Base-by-base conservation (phyloP, 257 asterid genomes). In the Echites panduratus region DNA sequence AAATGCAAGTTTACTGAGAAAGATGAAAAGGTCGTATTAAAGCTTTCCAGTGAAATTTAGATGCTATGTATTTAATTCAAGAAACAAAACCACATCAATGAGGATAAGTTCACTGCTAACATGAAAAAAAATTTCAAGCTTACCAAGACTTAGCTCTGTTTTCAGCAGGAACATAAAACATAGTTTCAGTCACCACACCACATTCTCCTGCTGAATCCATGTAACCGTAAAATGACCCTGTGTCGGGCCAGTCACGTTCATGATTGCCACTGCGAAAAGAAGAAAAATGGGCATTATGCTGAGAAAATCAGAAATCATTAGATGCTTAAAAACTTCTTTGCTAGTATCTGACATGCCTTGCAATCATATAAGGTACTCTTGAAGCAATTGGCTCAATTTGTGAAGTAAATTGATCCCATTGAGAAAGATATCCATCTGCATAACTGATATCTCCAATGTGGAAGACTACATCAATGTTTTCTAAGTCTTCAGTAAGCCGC, bases 331-430 rank as follows among this genome's bases (percentile, higher is more conserved):
- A 1, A 45, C 49, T 45, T 45, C 58, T 52, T 52, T 52, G 9
- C 7, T 53, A 6, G 24, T 53, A 3, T 4, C 4, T 7, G 49
- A 53, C 57, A 50, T 19, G 24, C 97, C 98, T 93, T 49, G 96
- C 96, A 64, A 93, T 78, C 98, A 93, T 93, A 85, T 89, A 92
- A 1, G 97, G 97, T 32, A 87, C 89, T 71, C 85, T 83, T 59
- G 96, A 89, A 82, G 97, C 87, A 52, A 92, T 88, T 4, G 89
- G 96, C 81, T 92, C 97, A 22, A 92, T 70, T 81, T 90, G 96
- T 74, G 98, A 80, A 75, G 98, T 90, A 83, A 92, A 92, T 77
- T 92, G 98, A 82, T 92, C 98, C 98, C 98, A 90, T 50, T 92
- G 96, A 4, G 98, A 92, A 70, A 92, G 76, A 71, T 92, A 92